Percentiles rank a stretch among this genome's conserved stretches.
phyloP scores from a whole-genome alignment of 345 rosid genomes.

The Populus alba region DNA sequence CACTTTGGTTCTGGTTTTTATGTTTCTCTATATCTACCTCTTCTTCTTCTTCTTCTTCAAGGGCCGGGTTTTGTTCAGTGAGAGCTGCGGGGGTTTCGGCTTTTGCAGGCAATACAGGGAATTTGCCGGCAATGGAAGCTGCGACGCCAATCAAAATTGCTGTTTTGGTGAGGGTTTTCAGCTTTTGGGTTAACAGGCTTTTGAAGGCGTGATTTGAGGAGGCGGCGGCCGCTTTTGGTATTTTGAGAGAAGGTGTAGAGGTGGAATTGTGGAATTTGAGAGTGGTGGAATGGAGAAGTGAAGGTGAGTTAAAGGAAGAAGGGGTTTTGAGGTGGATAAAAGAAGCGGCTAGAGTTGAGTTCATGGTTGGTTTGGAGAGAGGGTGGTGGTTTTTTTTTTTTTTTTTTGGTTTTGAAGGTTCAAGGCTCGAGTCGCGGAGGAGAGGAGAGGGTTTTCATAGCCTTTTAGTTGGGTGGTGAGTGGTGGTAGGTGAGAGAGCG shows the following conservation, averaged over 20 bases:
- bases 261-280: not conserved
- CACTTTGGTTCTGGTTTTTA: not conserved
- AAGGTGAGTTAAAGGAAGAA: not conserved
- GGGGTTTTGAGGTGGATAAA: conserved; percentile 8
- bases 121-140: conserved; percentile 44
- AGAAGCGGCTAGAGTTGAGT: conserved; percentile 6
- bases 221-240: not conserved
- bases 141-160: conserved; percentile 52
- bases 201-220: not conserved
- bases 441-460: no score
- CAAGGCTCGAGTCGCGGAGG: no score
- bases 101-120: conserved; percentile 44
- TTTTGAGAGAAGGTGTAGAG: not conserved
- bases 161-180: conserved; percentile 48
- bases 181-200: conserved; percentile 18
- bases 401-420: not conserved
- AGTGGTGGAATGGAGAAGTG: not conserved
- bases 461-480: no score
- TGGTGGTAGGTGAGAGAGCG: no score
- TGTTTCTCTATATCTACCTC: not conserved
- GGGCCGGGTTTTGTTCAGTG: conserved; percentile 25
- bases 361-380: conserved; percentile 1
- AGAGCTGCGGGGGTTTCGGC: conserved; percentile 53
- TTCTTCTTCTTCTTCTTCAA: conserved; percentile 17
- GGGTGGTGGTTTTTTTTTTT: not conserved